Percentiles rank a stretch among this genome's conserved stretches.
Conservation (phyloP, 352 stramenopile species). For the Pythium oligandrum region DNA sequence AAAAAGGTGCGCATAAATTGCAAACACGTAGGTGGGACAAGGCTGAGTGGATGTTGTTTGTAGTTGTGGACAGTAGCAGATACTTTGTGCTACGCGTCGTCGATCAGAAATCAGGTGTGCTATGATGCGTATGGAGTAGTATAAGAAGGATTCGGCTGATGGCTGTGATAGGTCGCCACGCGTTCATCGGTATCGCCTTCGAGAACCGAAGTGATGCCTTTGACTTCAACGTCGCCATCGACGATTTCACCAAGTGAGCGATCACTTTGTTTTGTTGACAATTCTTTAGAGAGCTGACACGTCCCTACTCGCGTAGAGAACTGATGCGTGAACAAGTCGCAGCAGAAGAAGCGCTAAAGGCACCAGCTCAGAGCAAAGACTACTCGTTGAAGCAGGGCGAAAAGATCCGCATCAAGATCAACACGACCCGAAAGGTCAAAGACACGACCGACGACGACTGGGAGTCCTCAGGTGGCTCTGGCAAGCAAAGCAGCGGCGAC, state of each 20-base stretch:
- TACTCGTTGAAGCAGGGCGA: constrained; percentile 91
- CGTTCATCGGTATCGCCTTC: constrained; percentile 93
- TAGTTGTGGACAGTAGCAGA: constrained; percentile 87
- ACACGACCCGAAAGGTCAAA: constrained; percentile 47
- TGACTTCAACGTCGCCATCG: constrained; percentile 92
- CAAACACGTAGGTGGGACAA: not conserved
- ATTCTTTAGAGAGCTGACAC: no score
- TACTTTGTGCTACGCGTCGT: constrained; percentile 93
- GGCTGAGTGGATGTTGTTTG: constrained; percentile 2
- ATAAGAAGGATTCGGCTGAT: no score
- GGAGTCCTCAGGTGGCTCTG: constrained; percentile 22
- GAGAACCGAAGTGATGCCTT: constrained; percentile 93
- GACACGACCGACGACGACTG: constrained; percentile 32
- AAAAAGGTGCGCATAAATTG: constrained; percentile 37
- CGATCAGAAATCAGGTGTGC: constrained; percentile 65
- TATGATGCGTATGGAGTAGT: no score
- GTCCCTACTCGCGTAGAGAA: constrained; percentile 25
- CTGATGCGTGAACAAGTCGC: constrained; percentile 50
- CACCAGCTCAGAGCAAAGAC: constrained; percentile 53
- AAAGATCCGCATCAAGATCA: constrained; percentile 89
- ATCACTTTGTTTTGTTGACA: not conserved
- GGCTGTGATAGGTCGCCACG: constrained; percentile 57
- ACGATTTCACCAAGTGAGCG: constrained; percentile 79
- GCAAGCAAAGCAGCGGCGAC: constrained; percentile 24
- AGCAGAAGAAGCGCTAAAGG: constrained; percentile 28